Percentiles rank a stretch among this genome's conserved stretches.
phyloP scores from a whole-genome alignment of 2,329 filamentous ascomycete genomes.

The Helotiales sp. region DNA sequence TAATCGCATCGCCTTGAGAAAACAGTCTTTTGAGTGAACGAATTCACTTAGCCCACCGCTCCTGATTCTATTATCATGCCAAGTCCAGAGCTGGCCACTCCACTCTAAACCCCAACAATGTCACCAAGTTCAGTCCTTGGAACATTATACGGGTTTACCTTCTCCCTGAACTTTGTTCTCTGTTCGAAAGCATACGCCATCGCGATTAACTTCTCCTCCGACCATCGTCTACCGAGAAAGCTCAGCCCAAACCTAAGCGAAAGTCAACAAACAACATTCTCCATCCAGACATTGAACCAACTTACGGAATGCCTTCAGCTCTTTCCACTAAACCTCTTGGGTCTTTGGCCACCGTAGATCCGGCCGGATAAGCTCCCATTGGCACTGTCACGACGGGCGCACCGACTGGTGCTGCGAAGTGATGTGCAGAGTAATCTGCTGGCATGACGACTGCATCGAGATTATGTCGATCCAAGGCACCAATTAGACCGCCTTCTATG shows the following conservation, averaged over 20 bases:
- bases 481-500: slow-evolving; percentile 63
- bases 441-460: slow-evolving; percentile 68
- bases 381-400: slow-evolving; percentile 67
- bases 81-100: no score
- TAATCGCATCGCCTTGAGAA: no score
- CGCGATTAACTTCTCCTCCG: neutral
- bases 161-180: neutral
- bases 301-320: slow-evolving; percentile 56
- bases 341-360: slow-evolving; percentile 48
- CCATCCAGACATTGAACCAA: neutral
- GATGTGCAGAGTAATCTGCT: slow-evolving; percentile 50
- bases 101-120: neutral
- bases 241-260: neutral
- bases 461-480: slow-evolving; percentile 59
- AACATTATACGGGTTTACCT: neutral
- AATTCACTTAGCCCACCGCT: no score
- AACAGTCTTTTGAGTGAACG: no score
- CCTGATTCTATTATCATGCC: no score
- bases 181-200: neutral
- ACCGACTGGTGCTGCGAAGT: slow-evolving; percentile 60
- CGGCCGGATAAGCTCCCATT: slow-evolving; percentile 58
- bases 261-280: neutral
- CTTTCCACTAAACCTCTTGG: slow-evolving; percentile 57
- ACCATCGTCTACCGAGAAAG: neutral
- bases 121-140: neutral